Base-by-base conservation (phyloP, 2,329 filamentous ascomycete genomes). In the Pseudopithomyces maydicus region DNA sequence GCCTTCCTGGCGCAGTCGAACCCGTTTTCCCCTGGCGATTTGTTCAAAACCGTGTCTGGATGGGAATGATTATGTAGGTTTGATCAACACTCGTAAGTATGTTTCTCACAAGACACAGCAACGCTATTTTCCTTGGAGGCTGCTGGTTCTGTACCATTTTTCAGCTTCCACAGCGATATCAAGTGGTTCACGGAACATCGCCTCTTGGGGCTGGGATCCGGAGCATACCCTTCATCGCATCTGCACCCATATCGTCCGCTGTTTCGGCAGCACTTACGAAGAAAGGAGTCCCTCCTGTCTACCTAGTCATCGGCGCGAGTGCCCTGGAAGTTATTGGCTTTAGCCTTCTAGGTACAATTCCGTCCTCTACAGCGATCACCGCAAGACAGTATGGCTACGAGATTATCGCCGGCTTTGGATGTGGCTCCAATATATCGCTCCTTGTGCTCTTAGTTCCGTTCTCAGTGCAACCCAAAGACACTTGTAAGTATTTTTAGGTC, bases 61-160 rank as follows among this genome's bases (percentile, higher is more conserved):
- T 58, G 26, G 58, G 58, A 5, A 54, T 58, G 43, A 26, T 58
- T 2, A 15, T 59, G 59, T 62, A 47, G 35, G 59, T 57, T 22
- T 17, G 36, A 10, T 6, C 17, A 41, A 3, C 11, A 19, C n/a
- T 7, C 38, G 6, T 19, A 5, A 17, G 14, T 6, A 41, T 17
- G 6, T 19, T 41, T 10, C 38, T 41, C 7, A 41, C 38, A 15
- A 15, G 10, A 10, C 20, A 5, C 23, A 66, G 63, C 8, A 59
- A 54, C 32, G 57, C 58, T 12, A 48, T 48, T 12, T 52, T 67
- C 12, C 44, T 42, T 19, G 65, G 65, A 15, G 50, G 35, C 1
- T 62, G 15, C 58, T 64, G 22, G 59, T 68, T 14, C 64, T 64
- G 8, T 62, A 66, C 35, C 50, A 61, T 45, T 26, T 45, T 45